Conservation (phyloP, 2,329 filamentous ascomycete species). For the Colletotrichum noveboracense region DNA sequence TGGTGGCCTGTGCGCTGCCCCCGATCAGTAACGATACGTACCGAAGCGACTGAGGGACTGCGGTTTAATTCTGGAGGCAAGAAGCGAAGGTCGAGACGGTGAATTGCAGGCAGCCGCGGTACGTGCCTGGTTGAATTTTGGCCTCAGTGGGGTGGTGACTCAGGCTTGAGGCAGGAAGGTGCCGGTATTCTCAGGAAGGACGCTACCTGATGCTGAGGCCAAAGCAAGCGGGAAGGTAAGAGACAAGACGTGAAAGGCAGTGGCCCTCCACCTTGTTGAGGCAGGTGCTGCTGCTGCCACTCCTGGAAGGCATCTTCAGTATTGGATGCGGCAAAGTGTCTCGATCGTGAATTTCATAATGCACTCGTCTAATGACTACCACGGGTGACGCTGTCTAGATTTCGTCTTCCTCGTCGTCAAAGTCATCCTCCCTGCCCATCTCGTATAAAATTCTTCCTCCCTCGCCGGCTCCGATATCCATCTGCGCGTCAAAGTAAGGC, state of each 20-base stretch:
- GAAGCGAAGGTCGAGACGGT: not conserved
- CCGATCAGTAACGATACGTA: not conserved
- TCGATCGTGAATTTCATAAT: not conserved
- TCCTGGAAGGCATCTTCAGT: not conserved
- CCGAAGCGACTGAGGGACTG: not conserved
- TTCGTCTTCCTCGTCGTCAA: constrained; percentile 95
- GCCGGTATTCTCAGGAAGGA: not conserved
- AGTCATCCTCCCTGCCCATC: constrained; percentile 95
- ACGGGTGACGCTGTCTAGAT: constrained; percentile 53
- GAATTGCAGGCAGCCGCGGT: not conserved
- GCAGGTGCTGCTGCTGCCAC: not conserved
- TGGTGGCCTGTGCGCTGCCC: not conserved
- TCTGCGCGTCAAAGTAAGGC: constrained; percentile 97
- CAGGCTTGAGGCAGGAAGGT: not conserved
- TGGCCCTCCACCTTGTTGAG: not conserved
- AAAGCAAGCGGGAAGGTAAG: not conserved
- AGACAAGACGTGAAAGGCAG: not conserved
- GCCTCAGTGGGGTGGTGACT: constrained; percentile 1
- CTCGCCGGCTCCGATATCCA: constrained; percentile 76
- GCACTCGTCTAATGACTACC: not conserved
- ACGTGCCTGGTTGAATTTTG: not conserved
- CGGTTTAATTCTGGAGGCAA: not conserved
- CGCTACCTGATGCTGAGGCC: not conserved
- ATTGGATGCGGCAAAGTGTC: not conserved
- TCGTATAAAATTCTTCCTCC: constrained; percentile 95